Conservation (phyloP, 164 flowering plant genomes). For the Vitis rupestris region DNA sequence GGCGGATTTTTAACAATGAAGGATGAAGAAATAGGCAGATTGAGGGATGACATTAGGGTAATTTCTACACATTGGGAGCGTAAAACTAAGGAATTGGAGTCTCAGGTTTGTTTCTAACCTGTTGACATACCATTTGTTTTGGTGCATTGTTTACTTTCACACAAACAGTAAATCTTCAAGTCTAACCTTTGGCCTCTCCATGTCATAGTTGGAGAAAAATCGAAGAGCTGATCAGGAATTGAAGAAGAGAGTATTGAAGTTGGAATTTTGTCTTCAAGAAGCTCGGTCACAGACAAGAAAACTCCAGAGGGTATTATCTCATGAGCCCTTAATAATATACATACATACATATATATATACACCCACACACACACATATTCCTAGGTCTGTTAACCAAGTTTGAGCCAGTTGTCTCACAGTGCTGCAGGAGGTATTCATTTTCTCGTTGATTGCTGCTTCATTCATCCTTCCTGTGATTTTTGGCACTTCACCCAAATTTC, state of each 20-base stretch:
- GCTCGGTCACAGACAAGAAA: slow-evolving; percentile 87
- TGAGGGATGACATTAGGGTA: slow-evolving; percentile 76
- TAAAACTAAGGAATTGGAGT: slow-evolving; percentile 79
- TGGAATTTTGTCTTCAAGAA: slow-evolving; percentile 94
- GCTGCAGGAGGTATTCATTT: too few species aligned
- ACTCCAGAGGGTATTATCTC: slow-evolving; percentile 71
- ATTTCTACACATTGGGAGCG: slow-evolving; percentile 90
- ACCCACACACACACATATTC: too few species aligned
- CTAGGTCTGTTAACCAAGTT: too few species aligned
- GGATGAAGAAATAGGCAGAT: slow-evolving; percentile 81
- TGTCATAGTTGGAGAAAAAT: slow-evolving; percentile 79
- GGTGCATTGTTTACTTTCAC: not conserved
- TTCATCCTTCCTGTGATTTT: too few species aligned
- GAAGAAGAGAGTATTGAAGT: slow-evolving; percentile 82
- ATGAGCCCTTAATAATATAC: too few species aligned
- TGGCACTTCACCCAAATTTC: too few species aligned
- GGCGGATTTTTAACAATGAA: slow-evolving; percentile 60
- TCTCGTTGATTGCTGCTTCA: too few species aligned
- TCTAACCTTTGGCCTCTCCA: slow-evolving; percentile 2
- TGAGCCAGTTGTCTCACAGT: too few species aligned
- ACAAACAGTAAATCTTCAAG: not conserved
- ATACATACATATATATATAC: not conserved
- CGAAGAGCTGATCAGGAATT: slow-evolving; percentile 82
- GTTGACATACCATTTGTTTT: not conserved
- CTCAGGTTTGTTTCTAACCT: slow-evolving; percentile 52